Percentiles rank a stretch among this genome's conserved stretches.
Evolutionary conservation across 257 asterid species (phyloP).

Genomic region (Plectranthus barbatus): DNA sequence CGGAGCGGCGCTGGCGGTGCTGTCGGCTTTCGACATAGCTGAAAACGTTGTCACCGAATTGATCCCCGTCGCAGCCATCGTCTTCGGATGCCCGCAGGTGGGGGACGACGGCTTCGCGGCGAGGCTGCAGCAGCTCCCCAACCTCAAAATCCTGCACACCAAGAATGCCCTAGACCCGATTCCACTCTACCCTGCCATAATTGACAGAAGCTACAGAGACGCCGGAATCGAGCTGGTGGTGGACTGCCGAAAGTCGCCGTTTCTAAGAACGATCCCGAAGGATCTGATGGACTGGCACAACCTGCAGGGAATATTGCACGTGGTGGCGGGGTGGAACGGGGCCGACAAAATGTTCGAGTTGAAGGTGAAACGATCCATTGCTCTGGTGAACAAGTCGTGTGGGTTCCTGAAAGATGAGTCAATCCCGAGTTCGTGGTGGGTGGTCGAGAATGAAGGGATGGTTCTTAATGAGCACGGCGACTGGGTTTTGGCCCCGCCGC

Average conservation of each 20-base stretch:
- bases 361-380: conserved; percentile 51
- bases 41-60: conserved; percentile 51
- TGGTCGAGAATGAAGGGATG: conserved; percentile 69
- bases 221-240: conserved; percentile 33
- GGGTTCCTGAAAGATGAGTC: conserved; percentile 47
- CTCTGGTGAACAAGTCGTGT: conserved; percentile 60
- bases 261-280: conserved; percentile 32
- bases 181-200: conserved; percentile 33
- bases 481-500: conserved; percentile 52
- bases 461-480: conserved; percentile 36
- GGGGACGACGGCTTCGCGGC: conserved; percentile 46
- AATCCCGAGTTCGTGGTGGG: conserved; percentile 75
- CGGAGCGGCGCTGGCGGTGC: conserved; percentile 44
- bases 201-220: conserved; percentile 33
- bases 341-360: conserved; percentile 33
- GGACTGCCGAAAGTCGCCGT: conserved; percentile 52
- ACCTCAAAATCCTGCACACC: conserved; percentile 51
- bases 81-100: conserved; percentile 73
- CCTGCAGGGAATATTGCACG: conserved; percentile 58
- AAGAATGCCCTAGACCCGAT: conserved; percentile 50
- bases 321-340: conserved; percentile 71
- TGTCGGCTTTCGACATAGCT: conserved; percentile 61
- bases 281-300: conserved; percentile 72
- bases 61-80: conserved; percentile 59
- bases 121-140: conserved; percentile 18